Evolutionary conservation across 2,329 filamentous ascomycete genomes (phyloP).

Genomic region (Amylocarpus encephaloides): DNA sequence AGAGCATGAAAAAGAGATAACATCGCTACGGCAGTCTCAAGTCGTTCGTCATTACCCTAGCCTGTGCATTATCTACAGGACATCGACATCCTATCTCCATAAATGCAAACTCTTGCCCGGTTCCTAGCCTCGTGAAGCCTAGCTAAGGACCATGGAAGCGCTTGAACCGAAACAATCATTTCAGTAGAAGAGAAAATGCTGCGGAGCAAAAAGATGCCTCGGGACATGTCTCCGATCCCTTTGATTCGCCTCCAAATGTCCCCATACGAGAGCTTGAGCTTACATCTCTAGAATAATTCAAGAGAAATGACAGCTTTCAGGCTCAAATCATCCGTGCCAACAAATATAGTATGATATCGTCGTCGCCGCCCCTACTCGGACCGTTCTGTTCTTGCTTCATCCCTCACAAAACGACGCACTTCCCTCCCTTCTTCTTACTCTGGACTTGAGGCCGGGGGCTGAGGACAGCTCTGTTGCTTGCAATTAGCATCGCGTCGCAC

Average conservation of each 20-base stretch:
- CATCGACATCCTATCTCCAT: slow-evolving; percentile 19
- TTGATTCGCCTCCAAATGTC: slow-evolving; percentile 3
- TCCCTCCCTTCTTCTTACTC: slow-evolving; percentile 54
- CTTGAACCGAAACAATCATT: slow-evolving; percentile 3
- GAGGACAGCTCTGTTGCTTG: slow-evolving; percentile 55
- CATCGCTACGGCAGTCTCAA: slow-evolving; percentile 8
- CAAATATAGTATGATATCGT: slow-evolving; percentile 13
- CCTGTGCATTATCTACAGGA: slow-evolving; percentile 24
- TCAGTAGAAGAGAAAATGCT: slow-evolving; percentile 12
- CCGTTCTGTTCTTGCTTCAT: neutral
- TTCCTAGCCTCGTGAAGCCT: neutral
- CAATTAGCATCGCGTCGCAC: slow-evolving; percentile 3
- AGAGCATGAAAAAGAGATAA: neutral
- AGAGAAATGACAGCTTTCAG: slow-evolving; percentile 13
- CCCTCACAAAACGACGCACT: slow-evolving; percentile 60
- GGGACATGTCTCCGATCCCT: slow-evolving; percentile 1
- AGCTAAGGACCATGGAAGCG: neutral
- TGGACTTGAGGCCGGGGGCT: slow-evolving; percentile 55
- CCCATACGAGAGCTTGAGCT: slow-evolving; percentile 12
- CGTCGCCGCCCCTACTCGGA: neutral
- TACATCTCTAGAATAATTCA: slow-evolving; percentile 14
- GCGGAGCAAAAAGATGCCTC: slow-evolving; percentile 3
- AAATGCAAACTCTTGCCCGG: slow-evolving; percentile 7
- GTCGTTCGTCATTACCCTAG: slow-evolving; percentile 12
- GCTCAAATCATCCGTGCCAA: slow-evolving; percentile 8